Conservation (phyloP, 2,329 filamentous ascomycete genomes). For the Penicillium sp. region DNA sequence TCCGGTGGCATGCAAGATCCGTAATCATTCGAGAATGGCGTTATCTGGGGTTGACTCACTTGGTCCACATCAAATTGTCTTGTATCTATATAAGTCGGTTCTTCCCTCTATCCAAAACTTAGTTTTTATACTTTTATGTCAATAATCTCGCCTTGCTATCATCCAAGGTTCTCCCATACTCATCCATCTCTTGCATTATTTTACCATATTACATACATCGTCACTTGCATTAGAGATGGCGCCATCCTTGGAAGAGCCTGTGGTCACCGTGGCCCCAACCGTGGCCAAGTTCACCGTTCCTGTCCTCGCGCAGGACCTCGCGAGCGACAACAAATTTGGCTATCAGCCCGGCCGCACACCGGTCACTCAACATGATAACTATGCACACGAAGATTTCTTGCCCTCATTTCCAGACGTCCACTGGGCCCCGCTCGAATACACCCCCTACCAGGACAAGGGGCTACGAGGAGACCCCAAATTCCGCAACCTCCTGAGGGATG, state of each 20-base stretch:
- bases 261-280: slow-evolving; percentile 9
- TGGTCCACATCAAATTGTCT: not conserved
- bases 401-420: slow-evolving; percentile 54
- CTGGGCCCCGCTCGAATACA: slow-evolving; percentile 51
- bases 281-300: slow-evolving; percentile 11
- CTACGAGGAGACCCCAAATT: slow-evolving; percentile 55
- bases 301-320: slow-evolving; percentile 20
- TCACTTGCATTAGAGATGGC: slow-evolving; percentile 25
- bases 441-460: slow-evolving; percentile 55
- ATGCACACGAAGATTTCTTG: slow-evolving; percentile 53
- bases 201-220: not conserved
- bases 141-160: not conserved
- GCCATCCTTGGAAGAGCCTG: slow-evolving; percentile 31
- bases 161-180: not conserved
- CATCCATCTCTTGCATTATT: not conserved
- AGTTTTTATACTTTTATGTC: slow-evolving; percentile 5
- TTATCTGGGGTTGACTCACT: slow-evolving; percentile 21
- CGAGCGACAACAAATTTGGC: slow-evolving; percentile 32
- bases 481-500: slow-evolving; percentile 51
- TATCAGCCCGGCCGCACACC: slow-evolving; percentile 51
- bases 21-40: slow-evolving; percentile 18
- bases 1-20: slow-evolving; percentile 13
- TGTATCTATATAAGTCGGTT: slow-evolving; percentile 8
- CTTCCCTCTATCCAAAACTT: slow-evolving; percentile 1
- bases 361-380: slow-evolving; percentile 48